Evolutionary conservation across 2,329 filamentous ascomycete species (phyloP).

Genomic region (Claviceps pazoutovae): DNA sequence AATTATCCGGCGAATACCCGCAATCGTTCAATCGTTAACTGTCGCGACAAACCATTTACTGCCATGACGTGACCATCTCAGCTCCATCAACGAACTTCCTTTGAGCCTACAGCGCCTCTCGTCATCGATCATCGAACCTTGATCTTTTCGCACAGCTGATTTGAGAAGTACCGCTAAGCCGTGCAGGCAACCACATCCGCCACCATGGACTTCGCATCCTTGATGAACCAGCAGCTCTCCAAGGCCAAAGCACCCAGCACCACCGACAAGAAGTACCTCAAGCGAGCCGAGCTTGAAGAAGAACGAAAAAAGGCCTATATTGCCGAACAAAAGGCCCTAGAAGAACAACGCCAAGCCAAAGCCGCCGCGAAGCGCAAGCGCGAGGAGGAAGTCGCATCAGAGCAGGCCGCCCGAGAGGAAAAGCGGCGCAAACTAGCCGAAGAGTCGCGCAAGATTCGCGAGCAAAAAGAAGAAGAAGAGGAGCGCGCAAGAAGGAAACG

Average conservation of each 20-base stretch:
- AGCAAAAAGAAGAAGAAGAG: conserved; percentile 60
- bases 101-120: too few species aligned
- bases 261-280: conserved; percentile 59
- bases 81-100: too few species aligned
- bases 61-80: not conserved
- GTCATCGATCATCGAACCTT: too few species aligned
- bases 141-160: too few species aligned
- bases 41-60: not conserved
- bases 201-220: conserved; percentile 81
- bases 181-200: conserved; percentile 3
- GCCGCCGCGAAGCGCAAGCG: conserved; percentile 70
- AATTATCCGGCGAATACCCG: conserved; percentile 15
- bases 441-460: conserved; percentile 54
- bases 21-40: conserved; percentile 12
- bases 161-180: not conserved
- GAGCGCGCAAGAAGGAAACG: conserved; percentile 61
- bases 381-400: conserved; percentile 70
- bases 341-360: conserved; percentile 55
- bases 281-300: conserved; percentile 75
- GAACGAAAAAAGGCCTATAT: conserved; percentile 67
- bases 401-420: conserved; percentile 58
- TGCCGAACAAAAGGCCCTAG: conserved; percentile 63
- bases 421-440: conserved; percentile 72
- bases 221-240: conserved; percentile 87
- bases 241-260: conserved; percentile 50